Base-by-base conservation (phyloP, 768 basidiomycete species). In the Termitomyces sp. region DNA sequence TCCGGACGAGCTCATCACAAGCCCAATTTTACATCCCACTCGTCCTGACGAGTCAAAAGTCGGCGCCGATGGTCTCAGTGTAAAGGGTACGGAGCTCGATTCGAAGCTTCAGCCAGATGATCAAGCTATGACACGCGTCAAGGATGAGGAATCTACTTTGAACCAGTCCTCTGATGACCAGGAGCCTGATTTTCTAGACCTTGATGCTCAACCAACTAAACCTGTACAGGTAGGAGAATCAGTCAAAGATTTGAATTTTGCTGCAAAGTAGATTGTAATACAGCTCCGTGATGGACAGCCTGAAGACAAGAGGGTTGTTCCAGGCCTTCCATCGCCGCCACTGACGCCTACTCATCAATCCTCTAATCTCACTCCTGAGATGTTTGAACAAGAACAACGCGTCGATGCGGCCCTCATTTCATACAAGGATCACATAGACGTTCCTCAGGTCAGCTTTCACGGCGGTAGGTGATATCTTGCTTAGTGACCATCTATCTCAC, bases 1-100 rank as follows among this genome's bases (percentile, higher is more conserved):
- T 32, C 96, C 97, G 3, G 88, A 84, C 48, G 91, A 94, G 68
- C 84, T 99, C 60, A 89, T 94, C 61, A 99, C 97, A 0, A 93
- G 90, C 72, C 97, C 97, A 26, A 75, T 99, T 24, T 82, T 96
- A 14, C 78, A 86, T 60, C 83, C 89, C 9, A 86, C 86, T 3
- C 74, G 75, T 28, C 76, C 76, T 4, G 76, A 77, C 40, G 68
- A 72, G 59, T 54, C 70, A 60, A 60, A 63, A 63, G 45, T 66
- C 60, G 60, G 69, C 9, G 63, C 70, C 20, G 79, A 76, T 43
- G 65, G 76, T 46, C 81, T 78, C 59, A 79, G 76, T 30, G 73
- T 74, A 8, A 74, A 72, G 59, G 69, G 63, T 59, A 58, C 66
- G 62, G 68, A 72, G 16, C 55, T 59, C 50, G 64, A 68, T 6